Evolutionary conservation across 768 basidiomycete genomes (phyloP).

Genomic region (Trametes maxima): DNA sequence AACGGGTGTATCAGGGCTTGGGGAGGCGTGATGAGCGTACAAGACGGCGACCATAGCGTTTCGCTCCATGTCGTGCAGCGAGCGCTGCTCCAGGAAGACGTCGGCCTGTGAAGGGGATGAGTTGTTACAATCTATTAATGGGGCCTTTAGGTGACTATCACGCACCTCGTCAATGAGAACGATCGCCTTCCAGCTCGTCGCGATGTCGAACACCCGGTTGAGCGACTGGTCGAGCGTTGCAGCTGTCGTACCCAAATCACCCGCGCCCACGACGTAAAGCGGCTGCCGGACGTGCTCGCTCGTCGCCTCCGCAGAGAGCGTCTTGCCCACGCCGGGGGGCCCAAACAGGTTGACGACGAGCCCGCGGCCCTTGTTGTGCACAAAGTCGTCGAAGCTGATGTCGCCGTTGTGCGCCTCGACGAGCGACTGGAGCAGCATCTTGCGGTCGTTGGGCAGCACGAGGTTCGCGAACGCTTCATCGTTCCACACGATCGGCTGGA

Average conservation of each 20-base stretch:
- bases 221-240: constrained; percentile 15
- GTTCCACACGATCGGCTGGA: constrained; percentile 46
- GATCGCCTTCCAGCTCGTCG: constrained; percentile 37
- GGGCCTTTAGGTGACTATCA: neutral
- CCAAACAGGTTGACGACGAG: constrained; percentile 37
- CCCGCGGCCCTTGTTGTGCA: constrained; percentile 37
- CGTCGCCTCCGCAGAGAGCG: constrained; percentile 31
- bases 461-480: constrained; percentile 34
- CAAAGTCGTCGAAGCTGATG: constrained; percentile 35
- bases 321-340: constrained; percentile 33
- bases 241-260: constrained; percentile 37
- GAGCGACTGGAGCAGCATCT: constrained; percentile 31
- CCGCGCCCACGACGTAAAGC: constrained; percentile 34
- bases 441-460: constrained; percentile 31
- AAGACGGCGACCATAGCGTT: constrained; percentile 74
- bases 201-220: constrained; percentile 34
- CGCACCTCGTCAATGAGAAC: constrained; percentile 36
- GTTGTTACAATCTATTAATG: neutral
- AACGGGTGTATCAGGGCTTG: too few relatives aligned
- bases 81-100: constrained; percentile 71
- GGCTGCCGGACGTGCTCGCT: constrained; percentile 26
- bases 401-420: constrained; percentile 32
- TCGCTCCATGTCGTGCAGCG: constrained; percentile 59
- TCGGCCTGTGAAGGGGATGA: constrained; percentile 42
- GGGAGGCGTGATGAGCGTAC: neutral